phyloP scores from a whole-genome alignment of 2,329 filamentous ascomycete genomes.

The Lachnellula suecica region DNA sequence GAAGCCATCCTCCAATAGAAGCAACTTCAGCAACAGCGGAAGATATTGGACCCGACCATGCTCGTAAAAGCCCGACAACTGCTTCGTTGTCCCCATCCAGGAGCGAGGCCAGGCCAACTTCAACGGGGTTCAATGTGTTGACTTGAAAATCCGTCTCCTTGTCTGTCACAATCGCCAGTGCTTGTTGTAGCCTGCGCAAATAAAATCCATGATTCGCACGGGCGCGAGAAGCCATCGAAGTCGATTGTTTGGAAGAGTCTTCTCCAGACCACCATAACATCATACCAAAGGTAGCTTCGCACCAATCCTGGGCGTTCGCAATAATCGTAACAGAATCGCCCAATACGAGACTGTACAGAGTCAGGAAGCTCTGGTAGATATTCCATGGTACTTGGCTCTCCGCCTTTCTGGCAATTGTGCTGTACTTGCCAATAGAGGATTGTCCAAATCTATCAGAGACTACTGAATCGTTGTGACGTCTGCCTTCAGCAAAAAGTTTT shows the following conservation, averaged over 20 bases:
- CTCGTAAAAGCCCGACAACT: constrained; percentile 70
- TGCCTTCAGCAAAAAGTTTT: constrained; percentile 75
- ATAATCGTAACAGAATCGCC: constrained; percentile 76
- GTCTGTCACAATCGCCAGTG: constrained; percentile 65
- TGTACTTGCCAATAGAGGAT: constrained; percentile 53
- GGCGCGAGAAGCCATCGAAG: constrained; percentile 26
- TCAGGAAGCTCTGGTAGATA: constrained; percentile 81
- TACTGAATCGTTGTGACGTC: constrained; percentile 38
- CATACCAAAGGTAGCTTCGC: constrained; percentile 80
- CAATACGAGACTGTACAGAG: constrained; percentile 77
- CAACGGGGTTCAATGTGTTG: constrained; percentile 71
- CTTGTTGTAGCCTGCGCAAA: constrained; percentile 67
- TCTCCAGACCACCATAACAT: constrained; percentile 91
- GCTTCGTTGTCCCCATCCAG: constrained; percentile 82
- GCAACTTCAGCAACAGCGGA: constrained; percentile 81
- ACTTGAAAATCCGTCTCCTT: constrained; percentile 72
- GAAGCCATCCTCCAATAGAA: constrained; percentile 80
- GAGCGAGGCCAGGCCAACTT: constrained; percentile 78
- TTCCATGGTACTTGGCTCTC: constrained; percentile 87
- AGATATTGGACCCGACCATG: constrained; percentile 79
- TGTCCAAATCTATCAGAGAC: constrained; percentile 40
- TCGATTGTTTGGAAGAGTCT: constrained; percentile 53
- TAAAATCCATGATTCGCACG: constrained; percentile 60
- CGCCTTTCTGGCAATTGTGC: constrained; percentile 68
- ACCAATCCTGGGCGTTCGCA: constrained; percentile 81